phyloP scores from a whole-genome alignment of 257 asterid genomes.

The Asclepias syriaca region DNA sequence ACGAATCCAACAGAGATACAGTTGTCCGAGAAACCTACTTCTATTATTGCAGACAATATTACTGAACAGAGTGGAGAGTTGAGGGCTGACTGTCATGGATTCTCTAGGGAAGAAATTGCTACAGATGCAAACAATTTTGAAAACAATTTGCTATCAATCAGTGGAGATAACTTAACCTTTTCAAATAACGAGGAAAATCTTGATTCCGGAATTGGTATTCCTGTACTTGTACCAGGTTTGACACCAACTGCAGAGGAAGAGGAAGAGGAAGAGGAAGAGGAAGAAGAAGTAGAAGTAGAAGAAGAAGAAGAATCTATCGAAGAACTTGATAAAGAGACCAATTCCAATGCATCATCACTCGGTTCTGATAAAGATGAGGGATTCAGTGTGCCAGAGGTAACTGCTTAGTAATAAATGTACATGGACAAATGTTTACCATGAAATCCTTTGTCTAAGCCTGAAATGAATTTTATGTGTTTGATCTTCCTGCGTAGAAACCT shows the following conservation, averaged over 20 bases:
- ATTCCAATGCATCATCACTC: conserved; percentile 8
- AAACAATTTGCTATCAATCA: conserved; percentile 2
- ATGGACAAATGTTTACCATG: conserved; percentile 6
- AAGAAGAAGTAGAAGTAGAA: conserved; percentile 21
- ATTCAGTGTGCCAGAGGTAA: conserved; percentile 43
- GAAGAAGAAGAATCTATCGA: conserved; percentile 18
- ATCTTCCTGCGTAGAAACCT: neutral
- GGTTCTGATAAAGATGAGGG: conserved; percentile 25
- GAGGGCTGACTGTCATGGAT: conserved; percentile 16
- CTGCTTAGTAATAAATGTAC: conserved; percentile 19
- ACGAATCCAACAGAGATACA: neutral
- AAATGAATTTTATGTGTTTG: conserved; percentile 4
- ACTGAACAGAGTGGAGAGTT: conserved; percentile 10
- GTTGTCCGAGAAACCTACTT: conserved; percentile 18
- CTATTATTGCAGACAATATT: conserved; percentile 15
- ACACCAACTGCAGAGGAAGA: conserved; percentile 24
- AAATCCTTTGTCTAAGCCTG: conserved; percentile 4
- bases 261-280: conserved; percentile 32
- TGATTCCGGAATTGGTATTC: conserved; percentile 25
- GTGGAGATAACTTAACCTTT: conserved; percentile 3
- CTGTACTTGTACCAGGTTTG: conserved; percentile 63
- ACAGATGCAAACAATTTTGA: conserved; percentile 1
- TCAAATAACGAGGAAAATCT: conserved; percentile 20
- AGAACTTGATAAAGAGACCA: conserved; percentile 19
- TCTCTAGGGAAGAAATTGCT: neutral